Base-by-base conservation (phyloP, 192 early-diverging fungal genomes). In the Linnemannia exigua region DNA sequence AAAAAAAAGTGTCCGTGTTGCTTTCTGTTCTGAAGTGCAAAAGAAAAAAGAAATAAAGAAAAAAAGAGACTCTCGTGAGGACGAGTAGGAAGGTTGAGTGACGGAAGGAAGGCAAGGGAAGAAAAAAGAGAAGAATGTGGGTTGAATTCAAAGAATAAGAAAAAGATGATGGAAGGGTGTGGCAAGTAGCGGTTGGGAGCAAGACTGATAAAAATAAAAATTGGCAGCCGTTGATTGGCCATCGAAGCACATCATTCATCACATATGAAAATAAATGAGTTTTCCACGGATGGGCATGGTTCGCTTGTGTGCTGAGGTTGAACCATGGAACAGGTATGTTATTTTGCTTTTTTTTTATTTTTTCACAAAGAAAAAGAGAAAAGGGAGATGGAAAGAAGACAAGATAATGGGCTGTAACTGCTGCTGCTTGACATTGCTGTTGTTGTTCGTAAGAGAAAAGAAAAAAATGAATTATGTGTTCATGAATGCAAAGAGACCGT, bases 161-260 rank as follows among this genome's bases (percentile, higher is more conserved):
- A 58, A 58, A 63, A 63, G 58, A 63, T 63, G 58, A 63, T 63
- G 58, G 41, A 63, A 31, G 58, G 58, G n/a, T n/a, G n/a, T 63
- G 9, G 25, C 9, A 63, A 28, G 5, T 22, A 20, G n/a, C 52
- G n/a, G 54, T 28, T 22, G 41, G 41, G 41, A 44, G 1, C 11
- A 9, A 31, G 14, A 3, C 9, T 31, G 41, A 11, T 16, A 25
- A 63, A 3, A 63, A 4, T 28, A 63, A 63, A 28, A 63, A 63
- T n/a, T 63, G 58, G 58, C 28, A 63, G 17, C 15, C 58, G 28
- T 15, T 63, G 58, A 63, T 63, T 63, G 58, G 58, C 28, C 31
- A 44, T 44, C 9, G 5, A 44, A 9, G 41, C 41, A 44, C 41
- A 6, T 6, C 41, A 3, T 44, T 44, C 41, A 44, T 44, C 41